Conservation (phyloP, 768 basidiomycete genomes). For the Tulasnella sp. region DNA sequence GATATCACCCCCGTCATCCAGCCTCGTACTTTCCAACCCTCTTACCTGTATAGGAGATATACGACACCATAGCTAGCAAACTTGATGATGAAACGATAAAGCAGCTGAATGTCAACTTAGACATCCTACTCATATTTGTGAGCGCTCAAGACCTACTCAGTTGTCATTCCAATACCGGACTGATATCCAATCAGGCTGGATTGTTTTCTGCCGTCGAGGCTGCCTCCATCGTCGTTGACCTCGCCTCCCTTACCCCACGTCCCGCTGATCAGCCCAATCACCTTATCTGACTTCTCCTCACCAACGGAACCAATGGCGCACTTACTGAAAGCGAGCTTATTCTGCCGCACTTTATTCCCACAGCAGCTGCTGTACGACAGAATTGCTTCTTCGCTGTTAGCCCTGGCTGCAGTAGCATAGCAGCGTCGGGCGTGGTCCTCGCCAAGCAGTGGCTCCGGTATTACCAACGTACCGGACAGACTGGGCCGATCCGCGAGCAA, state of each 20-base stretch:
- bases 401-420: neutral
- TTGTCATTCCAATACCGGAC: neutral
- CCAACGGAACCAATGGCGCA: neutral
- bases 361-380: neutral
- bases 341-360: neutral
- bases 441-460: neutral
- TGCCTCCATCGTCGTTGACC: neutral
- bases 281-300: neutral
- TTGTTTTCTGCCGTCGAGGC: slow-evolving; percentile 4
- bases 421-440: slow-evolving; percentile 1
- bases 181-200: neutral
- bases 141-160: too few species aligned
- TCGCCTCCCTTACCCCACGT: neutral
- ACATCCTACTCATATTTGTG: too few species aligned
- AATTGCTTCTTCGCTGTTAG: neutral
- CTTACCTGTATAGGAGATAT: too few species aligned
- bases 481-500: neutral
- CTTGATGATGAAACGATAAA: too few species aligned
- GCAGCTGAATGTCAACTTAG: too few species aligned
- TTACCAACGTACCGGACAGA: neutral
- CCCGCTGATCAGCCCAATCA: neutral
- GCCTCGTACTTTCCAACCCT: too few species aligned
- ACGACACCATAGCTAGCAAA: too few species aligned
- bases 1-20: too few species aligned
- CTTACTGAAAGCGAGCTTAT: neutral